Percentiles rank a stretch among this genome's conserved stretches.
These are phyloP conservation scores for Picea sitchensis DNA, from an alignment of 75 land plant species.

Conservation along the genomic window DNA sequence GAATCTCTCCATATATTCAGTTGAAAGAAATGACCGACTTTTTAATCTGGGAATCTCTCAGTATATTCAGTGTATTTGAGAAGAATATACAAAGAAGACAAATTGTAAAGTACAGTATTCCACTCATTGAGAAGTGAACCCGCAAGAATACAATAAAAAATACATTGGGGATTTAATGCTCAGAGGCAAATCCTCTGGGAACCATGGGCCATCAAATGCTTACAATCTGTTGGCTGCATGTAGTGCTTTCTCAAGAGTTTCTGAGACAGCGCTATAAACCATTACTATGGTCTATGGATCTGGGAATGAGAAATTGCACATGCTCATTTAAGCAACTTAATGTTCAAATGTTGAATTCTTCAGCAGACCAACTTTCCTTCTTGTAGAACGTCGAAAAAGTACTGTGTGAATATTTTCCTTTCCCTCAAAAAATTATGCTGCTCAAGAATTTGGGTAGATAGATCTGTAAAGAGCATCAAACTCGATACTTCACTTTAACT, in stretches of 20 bases:
- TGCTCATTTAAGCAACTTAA: background rate
- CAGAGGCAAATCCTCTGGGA: background rate
- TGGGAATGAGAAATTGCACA: background rate
- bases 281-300: background rate
- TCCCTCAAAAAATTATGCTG: background rate
- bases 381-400: background rate
- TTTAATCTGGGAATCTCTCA: background rate
- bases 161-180: slow-evolving; percentile 4
- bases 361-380: background rate
- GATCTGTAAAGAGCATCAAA: background rate
- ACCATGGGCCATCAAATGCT: too few species aligned
- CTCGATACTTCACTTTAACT: background rate
- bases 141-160: slow-evolving; percentile 10
- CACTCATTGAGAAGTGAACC: background rate
- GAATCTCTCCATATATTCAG: background rate
- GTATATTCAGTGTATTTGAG: background rate
- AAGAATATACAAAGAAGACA: background rate
- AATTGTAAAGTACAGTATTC: background rate
- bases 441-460: slow-evolving; percentile 7
- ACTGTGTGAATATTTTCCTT: slow-evolving; percentile 1
- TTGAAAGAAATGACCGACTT: background rate
- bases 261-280: background rate
- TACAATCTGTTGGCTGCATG: too few species aligned
- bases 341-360: background rate
- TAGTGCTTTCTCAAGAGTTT: background rate